phyloP scores from a whole-genome alignment of 228 moss, liverwort and hornwort species.

The Sphagnum fallax region DNA sequence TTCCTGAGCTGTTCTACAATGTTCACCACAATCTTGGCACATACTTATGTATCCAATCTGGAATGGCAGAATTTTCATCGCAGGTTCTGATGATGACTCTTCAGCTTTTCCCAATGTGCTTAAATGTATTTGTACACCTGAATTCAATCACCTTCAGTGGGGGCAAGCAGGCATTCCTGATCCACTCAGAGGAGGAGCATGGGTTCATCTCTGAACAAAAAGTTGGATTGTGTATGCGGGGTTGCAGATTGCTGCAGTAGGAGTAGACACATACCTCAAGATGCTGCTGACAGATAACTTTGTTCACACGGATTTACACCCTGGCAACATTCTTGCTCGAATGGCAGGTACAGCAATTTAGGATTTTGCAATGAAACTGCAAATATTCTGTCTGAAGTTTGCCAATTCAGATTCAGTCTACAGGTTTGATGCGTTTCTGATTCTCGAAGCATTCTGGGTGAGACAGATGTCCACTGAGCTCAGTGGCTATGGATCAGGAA shows the following conservation, averaged over 20 bases:
- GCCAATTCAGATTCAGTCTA: background rate
- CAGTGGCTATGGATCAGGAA: slow-evolving; percentile 19
- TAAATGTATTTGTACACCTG: too few species aligned
- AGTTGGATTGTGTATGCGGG: background rate
- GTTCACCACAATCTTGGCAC: too few species aligned
- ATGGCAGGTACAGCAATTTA: slow-evolving; percentile 43
- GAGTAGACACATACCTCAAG: slow-evolving; percentile 94
- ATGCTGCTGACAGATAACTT: slow-evolving; percentile 97
- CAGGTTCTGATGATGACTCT: too few species aligned
- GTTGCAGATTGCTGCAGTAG: slow-evolving; percentile 83
- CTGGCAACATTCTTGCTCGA: slow-evolving; percentile 89
- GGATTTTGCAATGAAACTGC: background rate
- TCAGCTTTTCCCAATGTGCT: too few species aligned
- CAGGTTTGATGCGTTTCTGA: background rate
- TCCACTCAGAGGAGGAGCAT: too few species aligned
- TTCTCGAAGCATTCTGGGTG: background rate
- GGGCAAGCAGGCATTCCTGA: too few species aligned
- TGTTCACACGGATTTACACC: slow-evolving; percentile 93
- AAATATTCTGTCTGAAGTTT: background rate
- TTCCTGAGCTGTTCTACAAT: background rate
- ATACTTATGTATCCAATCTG: too few species aligned
- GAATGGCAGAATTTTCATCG: too few species aligned
- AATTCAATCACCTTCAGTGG: too few species aligned
- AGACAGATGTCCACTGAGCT: background rate
- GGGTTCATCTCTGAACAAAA: too few species aligned